Evolutionary conservation across 192 early-diverging fungal species (phyloP), one percentile per base, ranked within the genome.

Genomic region (Dissophora ornata): DNA sequence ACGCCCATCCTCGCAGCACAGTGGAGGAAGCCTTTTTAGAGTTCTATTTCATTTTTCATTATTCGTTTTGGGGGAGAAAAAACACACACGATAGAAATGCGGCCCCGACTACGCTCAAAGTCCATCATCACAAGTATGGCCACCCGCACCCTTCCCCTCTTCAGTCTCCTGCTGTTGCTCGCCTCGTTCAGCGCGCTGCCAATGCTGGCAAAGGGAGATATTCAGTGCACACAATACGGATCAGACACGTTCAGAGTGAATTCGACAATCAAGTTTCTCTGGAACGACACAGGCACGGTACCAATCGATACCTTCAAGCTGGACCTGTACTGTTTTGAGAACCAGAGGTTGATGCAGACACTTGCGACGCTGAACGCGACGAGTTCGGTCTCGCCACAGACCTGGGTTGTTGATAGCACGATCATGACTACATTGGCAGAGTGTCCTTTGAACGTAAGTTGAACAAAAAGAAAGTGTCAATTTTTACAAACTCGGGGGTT

Each of bases 391-490:
- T 54, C 71, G 24, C 42, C 63, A 19, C 42, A 55, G 38, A 13
- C 48, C 12, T 75, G 71, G 71, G 40, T 51, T 5, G 71, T 67
- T 10, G 63, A 60, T 34, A 19, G 30, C 9, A 28, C 62, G 29
- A 65, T 75, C 44, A 28, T 41, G 36, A 41, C 46, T 4, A 48
- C 60, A 9, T 1, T 36, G 19, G 3, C 57, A 10, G 40, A 61
- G 18, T 70, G 68, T 8, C 42, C 50, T 32, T 41, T 44, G 11
- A 55, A 70, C 19, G 68, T 70, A 62, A 56, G 67, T 65, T n/a
- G n/a, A n/a, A n/a, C n/a, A n/a, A 29, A 29, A 52, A 52, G 10
- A 29, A 52, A 26, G 0, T 1, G 50, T 10, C 5, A 38, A 38
- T 32, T n/a, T n/a, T n/a, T n/a, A n/a, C n/a, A n/a, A n/a, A n/a